A percentile compares a stretch with the other conserved stretches of the same genome.
Evolutionary conservation across 225 moss, liverwort and hornwort genomes (phyloP).

Genomic region (Physcomitrellopsis africana): DNA sequence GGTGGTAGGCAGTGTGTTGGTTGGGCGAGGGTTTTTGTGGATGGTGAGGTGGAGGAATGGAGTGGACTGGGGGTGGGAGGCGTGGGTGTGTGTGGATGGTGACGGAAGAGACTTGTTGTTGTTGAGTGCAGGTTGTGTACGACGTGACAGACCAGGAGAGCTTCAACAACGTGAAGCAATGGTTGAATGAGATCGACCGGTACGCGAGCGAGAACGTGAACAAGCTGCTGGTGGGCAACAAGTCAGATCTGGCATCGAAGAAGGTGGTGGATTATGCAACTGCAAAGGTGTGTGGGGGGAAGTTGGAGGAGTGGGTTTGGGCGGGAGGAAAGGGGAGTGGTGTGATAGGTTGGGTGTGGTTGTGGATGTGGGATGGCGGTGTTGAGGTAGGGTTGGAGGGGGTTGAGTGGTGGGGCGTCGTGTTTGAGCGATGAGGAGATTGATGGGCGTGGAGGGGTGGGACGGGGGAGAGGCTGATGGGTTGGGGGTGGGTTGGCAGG

Average conservation of each 20-base stretch:
- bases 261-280: slow-evolving; percentile 64
- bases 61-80: no score
- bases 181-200: slow-evolving; percentile 72
- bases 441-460: no score
- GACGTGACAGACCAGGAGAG: slow-evolving; percentile 75
- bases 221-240: slow-evolving; percentile 66
- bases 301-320: no score
- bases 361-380: neutral
- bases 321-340: neutral
- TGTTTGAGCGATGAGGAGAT: no score
- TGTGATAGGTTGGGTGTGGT: neutral
- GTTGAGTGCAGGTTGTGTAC: slow-evolving; percentile 46
- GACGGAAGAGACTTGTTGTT: neutral
- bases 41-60: no score
- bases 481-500: slow-evolving; percentile 14
- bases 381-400: neutral
- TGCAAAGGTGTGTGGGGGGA: slow-evolving; percentile 38
- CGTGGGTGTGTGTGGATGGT: no score
- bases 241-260: slow-evolving; percentile 59
- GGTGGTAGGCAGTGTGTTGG: no score
- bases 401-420: neutral
- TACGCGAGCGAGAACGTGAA: slow-evolving; percentile 71
- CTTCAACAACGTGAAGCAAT: slow-evolving; percentile 75
- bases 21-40: no score
- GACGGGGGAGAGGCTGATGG: neutral